A percentile compares a stretch with the other conserved stretches of the same genome.
Evolutionary conservation across 352 stramenopile species (phyloP).

Genomic region (Globisporangium okanoganense): DNA sequence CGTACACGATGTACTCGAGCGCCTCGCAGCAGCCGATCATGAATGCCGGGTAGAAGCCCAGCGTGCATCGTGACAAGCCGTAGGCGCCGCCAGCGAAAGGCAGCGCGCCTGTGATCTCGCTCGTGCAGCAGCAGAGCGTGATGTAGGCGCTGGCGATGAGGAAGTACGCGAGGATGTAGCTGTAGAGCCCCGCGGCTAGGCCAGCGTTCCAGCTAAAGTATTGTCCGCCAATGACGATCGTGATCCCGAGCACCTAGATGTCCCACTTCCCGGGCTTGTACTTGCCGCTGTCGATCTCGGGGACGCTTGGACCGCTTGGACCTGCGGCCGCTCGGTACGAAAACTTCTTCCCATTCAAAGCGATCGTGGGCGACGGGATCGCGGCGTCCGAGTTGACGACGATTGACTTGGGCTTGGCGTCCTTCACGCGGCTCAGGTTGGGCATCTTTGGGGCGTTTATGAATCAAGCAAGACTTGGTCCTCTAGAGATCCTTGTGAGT

Average conservation of each 20-base stretch:
- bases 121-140: constrained; percentile 22
- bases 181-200: constrained; percentile 19
- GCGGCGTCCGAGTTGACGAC: constrained; percentile 4
- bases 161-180: constrained; percentile 19
- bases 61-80: constrained; percentile 9
- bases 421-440: background rate
- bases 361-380: constrained; percentile 2
- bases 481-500: no score
- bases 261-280: constrained; percentile 30
- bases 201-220: constrained; percentile 36
- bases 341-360: constrained; percentile 6
- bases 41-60: constrained; percentile 20
- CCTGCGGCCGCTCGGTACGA: constrained; percentile 1
- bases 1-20: constrained; percentile 34
- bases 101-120: constrained; percentile 25
- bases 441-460: background rate
- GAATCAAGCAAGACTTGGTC: background rate
- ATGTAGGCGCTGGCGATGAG: constrained; percentile 24
- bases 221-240: constrained; percentile 29
- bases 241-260: constrained; percentile 29
- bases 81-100: constrained; percentile 26
- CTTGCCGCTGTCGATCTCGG: background rate
- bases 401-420: constrained; percentile 3
- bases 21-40: constrained; percentile 35
- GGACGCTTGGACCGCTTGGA: background rate